Percentiles rank a stretch among this genome's conserved stretches.
Evolutionary conservation across 2,329 filamentous ascomycete genomes (phyloP).

Genomic region (Pseudogymnoascus sp.): DNA sequence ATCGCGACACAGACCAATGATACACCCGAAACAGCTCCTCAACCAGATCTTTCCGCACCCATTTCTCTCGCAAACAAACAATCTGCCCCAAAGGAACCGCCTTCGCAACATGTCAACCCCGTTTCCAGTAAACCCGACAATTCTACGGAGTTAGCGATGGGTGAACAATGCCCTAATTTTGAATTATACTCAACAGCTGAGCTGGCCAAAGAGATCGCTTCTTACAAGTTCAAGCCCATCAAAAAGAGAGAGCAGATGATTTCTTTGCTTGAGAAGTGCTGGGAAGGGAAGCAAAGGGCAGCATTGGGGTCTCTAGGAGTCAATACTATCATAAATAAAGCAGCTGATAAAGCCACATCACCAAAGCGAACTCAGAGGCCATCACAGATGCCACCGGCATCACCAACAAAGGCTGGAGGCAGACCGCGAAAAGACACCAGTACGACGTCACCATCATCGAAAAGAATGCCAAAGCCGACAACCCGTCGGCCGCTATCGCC

Average conservation of each 20-base stretch:
- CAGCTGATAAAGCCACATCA: slow-evolving; percentile 11
- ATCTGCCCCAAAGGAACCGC: neutral
- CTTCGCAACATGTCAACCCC: neutral
- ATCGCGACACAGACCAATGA: neutral
- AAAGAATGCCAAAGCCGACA: slow-evolving; percentile 8
- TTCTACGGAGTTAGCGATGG: neutral
- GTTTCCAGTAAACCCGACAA: neutral
- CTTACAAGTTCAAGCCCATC: slow-evolving; percentile 67
- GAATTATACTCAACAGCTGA: slow-evolving; percentile 56
- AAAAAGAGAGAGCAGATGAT: slow-evolving; percentile 65
- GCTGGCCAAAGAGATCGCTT: slow-evolving; percentile 53
- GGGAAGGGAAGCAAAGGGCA: slow-evolving; percentile 49
- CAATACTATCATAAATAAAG: slow-evolving; percentile 16
- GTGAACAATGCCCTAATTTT: slow-evolving; percentile 47
- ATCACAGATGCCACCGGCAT: slow-evolving; percentile 29
- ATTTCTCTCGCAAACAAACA: neutral
- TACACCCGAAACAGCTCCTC: neutral
- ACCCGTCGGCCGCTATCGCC: slow-evolving; percentile 14
- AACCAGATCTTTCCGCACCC: neutral
- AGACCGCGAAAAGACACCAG: slow-evolving; percentile 35
- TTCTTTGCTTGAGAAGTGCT: slow-evolving; percentile 62
- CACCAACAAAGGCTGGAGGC: slow-evolving; percentile 35
- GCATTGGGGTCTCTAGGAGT: slow-evolving; percentile 23
- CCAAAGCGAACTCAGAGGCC: neutral
- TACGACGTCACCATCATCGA: neutral